Evolutionary conservation across 768 basidiomycete genomes (phyloP).

Genomic region (Russula dissimulans): DNA sequence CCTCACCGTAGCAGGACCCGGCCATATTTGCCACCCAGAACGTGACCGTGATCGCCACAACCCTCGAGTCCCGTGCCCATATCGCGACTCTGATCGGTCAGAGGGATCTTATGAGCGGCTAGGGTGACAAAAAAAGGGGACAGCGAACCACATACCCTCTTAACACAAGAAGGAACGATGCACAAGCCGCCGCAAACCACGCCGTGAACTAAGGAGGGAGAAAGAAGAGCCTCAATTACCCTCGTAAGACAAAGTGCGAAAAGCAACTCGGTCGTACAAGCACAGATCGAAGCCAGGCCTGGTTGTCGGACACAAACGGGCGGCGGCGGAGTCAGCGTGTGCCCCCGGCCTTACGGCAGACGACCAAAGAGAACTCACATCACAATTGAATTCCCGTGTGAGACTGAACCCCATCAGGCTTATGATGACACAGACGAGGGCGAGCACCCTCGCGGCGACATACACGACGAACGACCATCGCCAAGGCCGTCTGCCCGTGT

Average conservation of each 20-base stretch:
- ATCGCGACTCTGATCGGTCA: conserved; percentile 10
- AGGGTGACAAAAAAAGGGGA: neutral
- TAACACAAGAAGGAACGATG: conserved; percentile 15
- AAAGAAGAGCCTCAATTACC: neutral
- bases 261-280: conserved; percentile 1
- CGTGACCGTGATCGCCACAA: neutral
- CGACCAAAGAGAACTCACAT: neutral
- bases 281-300: conserved; percentile 14
- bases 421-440: conserved; percentile 2
- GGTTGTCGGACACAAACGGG: no score
- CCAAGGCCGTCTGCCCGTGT: conserved; percentile 15
- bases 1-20: neutral
- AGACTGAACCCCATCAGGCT: conserved; percentile 16
- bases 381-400: conserved; percentile 2
- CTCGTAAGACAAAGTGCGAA: neutral
- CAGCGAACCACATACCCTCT: conserved; percentile 3
- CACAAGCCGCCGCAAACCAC: conserved; percentile 1
- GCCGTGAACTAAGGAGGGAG: neutral
- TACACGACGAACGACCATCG: conserved; percentile 18
- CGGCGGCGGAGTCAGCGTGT: neutral
- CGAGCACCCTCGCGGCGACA: neutral
- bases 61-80: conserved; percentile 9
- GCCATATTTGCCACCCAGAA: conserved; percentile 1
- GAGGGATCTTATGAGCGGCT: neutral
- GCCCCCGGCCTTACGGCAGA: neutral